Evolutionary conservation across 495 filamentous ascomycete genomes (phyloP), one percentile per base, ranked within the genome.

Genomic region (Cryomyces antarcticus): DNA sequence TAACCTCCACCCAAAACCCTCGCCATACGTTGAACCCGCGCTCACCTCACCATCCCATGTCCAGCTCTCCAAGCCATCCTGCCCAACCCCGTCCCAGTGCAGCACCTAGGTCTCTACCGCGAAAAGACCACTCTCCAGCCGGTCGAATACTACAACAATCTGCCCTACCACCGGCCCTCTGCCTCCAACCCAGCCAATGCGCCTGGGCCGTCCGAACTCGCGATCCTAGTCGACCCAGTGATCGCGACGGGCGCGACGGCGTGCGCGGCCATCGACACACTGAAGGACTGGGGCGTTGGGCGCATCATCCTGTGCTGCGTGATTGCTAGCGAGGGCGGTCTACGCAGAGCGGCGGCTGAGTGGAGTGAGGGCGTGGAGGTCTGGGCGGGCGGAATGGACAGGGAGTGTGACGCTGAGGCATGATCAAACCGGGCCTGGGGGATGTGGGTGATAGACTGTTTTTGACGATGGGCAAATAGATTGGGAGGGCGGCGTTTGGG

Each of bases 111-210:
- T 37, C 75, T 96, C 47, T 96, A 82, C 65, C 80, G 88, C 52
- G 88, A 94, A 54, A 79, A 77, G 30, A 70, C 72, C 46, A 81
- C 80, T 31, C 76, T 94, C 28, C 72, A 80, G 41, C 86, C 88
- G 0, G 88, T 96, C 39, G 88, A 96, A 64, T 96, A 96, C 70
- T 96, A 96, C 68, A 96, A 83, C 65, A 96, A 96, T 61, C 80
- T 96, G 13, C 87, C 88, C 31, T 80, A 82, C 59, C 75, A 84
- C 53, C 42, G 57, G 30, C 45, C 56, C 27, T 58, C 72, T 2
- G 53, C 59, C 41, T 49, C 58, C 42, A 45, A 43, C 36, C 62
- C 66, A 38, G n/a, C n/a, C n/a, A n/a, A n/a, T n/a, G n/a, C n/a
- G n/a, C 58, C 63, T 9, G 63, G 64, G 1, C 57, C 58, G 9